Percentiles rank a stretch among this genome's conserved stretches.
These are phyloP conservation scores for Bolboschoenus planiculmis DNA, from an alignment of 176 grass and related monocot species.

Conservation along the genomic window DNA sequence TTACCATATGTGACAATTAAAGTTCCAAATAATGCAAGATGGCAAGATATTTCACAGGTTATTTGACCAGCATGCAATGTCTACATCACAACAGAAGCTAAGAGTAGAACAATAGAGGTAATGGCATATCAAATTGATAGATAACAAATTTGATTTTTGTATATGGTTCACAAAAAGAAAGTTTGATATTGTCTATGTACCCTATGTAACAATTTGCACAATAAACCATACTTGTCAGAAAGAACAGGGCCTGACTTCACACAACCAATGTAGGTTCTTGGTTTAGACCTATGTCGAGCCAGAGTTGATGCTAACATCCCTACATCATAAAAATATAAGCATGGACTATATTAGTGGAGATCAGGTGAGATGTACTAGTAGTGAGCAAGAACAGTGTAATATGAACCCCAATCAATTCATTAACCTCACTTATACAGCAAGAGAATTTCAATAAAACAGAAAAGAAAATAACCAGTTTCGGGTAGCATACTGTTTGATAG, in stretches of 20 bases:
- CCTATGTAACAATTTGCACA: neutral
- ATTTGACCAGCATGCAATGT: neutral
- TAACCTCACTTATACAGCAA: neutral
- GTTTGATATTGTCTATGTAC: neutral
- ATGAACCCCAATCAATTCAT: neutral
- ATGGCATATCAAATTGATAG: neutral
- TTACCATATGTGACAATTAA: neutral
- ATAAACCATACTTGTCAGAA: constrained; percentile 56
- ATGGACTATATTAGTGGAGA: neutral
- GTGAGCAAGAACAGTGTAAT: neutral
- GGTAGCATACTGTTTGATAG: neutral
- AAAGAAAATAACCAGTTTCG: neutral
- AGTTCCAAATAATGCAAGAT: neutral
- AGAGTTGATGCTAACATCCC: constrained; percentile 76
- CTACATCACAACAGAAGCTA: neutral
- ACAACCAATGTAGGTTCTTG: constrained; percentile 91
- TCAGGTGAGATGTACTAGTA: neutral
- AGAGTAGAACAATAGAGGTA: neutral
- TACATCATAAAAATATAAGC: constrained; percentile 20
- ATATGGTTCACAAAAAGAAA: neutral
- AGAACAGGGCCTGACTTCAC: constrained; percentile 98
- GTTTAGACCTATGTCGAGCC: constrained; percentile 71
- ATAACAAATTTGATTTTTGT: neutral
- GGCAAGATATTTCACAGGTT: neutral
- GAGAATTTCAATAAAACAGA: neutral